Base-by-base conservation (phyloP, 306 rosid species). In the Pyrus pyrifolia region DNA sequence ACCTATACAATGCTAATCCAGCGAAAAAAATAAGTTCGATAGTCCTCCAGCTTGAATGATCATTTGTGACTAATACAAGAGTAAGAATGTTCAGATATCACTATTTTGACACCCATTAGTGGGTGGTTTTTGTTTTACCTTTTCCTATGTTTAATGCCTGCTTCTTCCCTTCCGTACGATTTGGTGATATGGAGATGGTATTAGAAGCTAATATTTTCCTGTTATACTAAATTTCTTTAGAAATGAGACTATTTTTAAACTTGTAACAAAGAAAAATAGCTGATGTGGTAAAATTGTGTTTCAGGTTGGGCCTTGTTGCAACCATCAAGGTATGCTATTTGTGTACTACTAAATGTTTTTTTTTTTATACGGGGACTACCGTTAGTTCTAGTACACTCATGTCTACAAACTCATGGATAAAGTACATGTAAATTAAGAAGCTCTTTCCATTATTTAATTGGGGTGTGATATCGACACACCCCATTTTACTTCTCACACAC, bases 261-360 rank as follows among this genome's bases (percentile, higher is more conserved):
- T 70, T 59, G 21, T 60, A 30, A 17, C 21, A 80, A 63, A 35
- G 68, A 29, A 19, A 23, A 15, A 61, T 52, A 64, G 67, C 88
- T 89, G 81, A 89, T 61, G 70, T 59, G 51, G 71, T 77, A 29
- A 65, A 64, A 61, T 86, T 68, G 33, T 80, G 73, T 90, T 87
- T 81, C 96, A 95, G 98, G 92, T 89, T 95, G 92, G 97, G 97
- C 67, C 99, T 95, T 42, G 97, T 92, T 80, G 93, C 96, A 23
- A 94, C 98, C 76, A 92, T 92, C 58, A 94, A 94, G 98, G 97
- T 94, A 92, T 45, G 73, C 52, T 68, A n/a, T 73, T 33, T 69
- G 73, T 67, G 65, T 33, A 22, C 62, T 68, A 44, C 0, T 65
- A 46, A 35, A 15, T 42, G 21, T 27, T 15, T 70, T 65, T 22